phyloP scores from a whole-genome alignment of 345 rosid genomes.

The Eucalyptus tenuipes region DNA sequence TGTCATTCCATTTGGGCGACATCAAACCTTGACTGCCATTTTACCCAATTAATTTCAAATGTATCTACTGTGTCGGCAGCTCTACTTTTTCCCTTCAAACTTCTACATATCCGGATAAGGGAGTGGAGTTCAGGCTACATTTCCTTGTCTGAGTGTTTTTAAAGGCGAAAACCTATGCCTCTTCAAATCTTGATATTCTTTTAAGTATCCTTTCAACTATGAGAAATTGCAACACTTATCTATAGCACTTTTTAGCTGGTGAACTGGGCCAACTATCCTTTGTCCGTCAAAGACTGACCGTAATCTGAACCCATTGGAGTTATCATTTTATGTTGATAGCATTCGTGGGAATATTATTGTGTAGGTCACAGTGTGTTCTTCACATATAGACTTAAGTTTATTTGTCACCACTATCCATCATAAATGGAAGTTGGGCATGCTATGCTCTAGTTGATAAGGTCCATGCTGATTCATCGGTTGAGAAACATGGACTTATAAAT shows the following conservation, averaged over 20 bases:
- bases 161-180: background rate
- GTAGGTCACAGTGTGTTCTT: background rate
- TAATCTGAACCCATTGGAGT: background rate
- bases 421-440: no score
- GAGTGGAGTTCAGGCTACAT: background rate
- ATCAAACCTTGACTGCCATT: background rate
- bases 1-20: background rate
- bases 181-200: background rate
- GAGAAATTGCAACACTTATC: background rate
- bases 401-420: no score
- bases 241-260: background rate
- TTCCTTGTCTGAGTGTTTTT: background rate
- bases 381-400: background rate
- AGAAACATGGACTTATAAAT: no score
- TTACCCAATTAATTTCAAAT: background rate
- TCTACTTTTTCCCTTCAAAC: background rate
- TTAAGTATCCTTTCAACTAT: background rate
- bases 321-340: background rate
- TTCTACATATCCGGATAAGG: background rate
- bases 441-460: no score
- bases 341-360: background rate
- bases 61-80: background rate
- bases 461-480: no score
- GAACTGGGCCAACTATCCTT: background rate
- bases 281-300: background rate